Evolutionary conservation across 1,284 basidiomycete species (phyloP), one percentile per base, ranked within the genome.

Genomic region (Anthracocystis panici-leucophaei): DNA sequence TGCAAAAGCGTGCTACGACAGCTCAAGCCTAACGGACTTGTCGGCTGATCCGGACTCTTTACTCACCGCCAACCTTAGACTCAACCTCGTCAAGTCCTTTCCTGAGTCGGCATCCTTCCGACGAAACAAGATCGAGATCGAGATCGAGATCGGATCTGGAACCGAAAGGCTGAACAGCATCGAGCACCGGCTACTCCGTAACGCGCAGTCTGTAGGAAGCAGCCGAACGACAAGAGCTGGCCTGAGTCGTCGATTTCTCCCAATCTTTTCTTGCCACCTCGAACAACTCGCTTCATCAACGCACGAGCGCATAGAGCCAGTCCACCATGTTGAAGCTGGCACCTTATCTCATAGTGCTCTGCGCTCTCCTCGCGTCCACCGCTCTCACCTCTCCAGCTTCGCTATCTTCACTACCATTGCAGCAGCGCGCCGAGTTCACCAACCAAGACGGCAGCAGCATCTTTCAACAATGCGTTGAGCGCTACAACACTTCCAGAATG

Each of bases 401-500:
- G n/a, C 49, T 60, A 6, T 69, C 61, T 10, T 69, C 61, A 11
- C 48, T 59, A 2, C 59, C 54, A 5, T 25, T 63, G 25, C 42
- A 61, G 14, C 27, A 23, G 12, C 56, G 61, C 4, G 40, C 54
- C 23, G 40, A 25, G 1, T 11, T 52, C 8, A 29, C 54, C n/a
- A 53, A 46, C 11, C 46, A 54, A 20, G 57, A 69, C 12, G 71
- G 72, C 18, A 75, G 72, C 57, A 45, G 58, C 14, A 27, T 75
- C 25, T 63, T 71, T 23, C 51, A 60, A 48, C 44, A 57, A 45
- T 75, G 73, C 52, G 57, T 71, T 11, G 41, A 49, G n/a, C 63
- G 73, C 29, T 75, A 75, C 61, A 75, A 71, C 61, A 61, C 49
- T 6, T 75, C 73, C 6, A 44, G 73, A 21, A 67, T 70, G 64